Evolutionary conservation across 2,329 filamentous ascomycete species (phyloP), one percentile per base, ranked within the genome.

Genomic region (Penicillium hordei): DNA sequence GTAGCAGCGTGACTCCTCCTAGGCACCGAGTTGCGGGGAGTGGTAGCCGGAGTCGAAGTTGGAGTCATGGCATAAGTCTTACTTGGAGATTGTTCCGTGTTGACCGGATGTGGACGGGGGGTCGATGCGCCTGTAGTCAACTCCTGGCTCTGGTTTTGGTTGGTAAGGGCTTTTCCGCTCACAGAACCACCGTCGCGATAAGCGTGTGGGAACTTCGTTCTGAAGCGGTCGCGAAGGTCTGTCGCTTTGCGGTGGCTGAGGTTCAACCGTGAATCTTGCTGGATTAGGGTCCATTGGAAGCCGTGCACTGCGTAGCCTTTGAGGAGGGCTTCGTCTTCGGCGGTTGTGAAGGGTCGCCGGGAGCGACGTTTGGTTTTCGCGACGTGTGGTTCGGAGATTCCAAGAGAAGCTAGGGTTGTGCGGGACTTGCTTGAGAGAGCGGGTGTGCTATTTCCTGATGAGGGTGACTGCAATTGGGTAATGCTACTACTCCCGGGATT

Each of bases 161-260:
- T 53, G 19, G 65, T 62, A 23, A 69, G 52, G 6, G 62, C 62
- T 39, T 71, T 73, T 19, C 70, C 71, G 23, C 68, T 76, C 23
- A 75, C 72, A 19, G 74, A 74, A n/a, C 75, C 75, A 3, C 75
- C 75, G 31, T 77, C 70, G 13, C 77, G 78, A 65, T 86, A 88
- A 19, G 80, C 76, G 31, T 85, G 78, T 0, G 85, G 83, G 62
- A 82, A 87, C 33, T 80, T 79, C 8, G 83, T 85, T 17, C 85
- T 78, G 61, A 88, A 85, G 4, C 85, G 81, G 68, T 88, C 86
- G 33, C 86, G 78, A 15, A 88, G 67, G 65, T 88, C 85, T 2
- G 83, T 86, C 17, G 82, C 76, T 44, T 80, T 79, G 42, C 85
- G 78, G 61, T 80, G 75, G 10, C 70, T 67, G 44, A 87, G 77